phyloP scores from a whole-genome alignment of 2,329 filamentous ascomycete genomes.

The Cordyceps cicadae region DNA sequence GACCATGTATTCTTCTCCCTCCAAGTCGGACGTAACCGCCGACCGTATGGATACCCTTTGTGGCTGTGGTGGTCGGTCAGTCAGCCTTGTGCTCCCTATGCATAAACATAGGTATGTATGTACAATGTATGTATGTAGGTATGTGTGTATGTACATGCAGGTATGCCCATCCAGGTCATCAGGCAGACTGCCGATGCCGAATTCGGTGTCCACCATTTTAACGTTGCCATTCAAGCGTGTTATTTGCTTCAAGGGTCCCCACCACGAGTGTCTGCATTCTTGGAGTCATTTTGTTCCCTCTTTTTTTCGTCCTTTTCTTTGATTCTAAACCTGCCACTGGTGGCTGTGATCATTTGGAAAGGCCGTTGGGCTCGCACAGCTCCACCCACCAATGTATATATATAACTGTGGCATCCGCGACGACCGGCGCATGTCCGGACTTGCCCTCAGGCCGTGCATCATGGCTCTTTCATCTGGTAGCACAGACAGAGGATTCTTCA shows the following conservation, averaged over 20 bases:
- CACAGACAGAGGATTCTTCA: background rate
- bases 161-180: too few relatives aligned
- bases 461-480: background rate
- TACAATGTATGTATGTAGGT: too few relatives aligned
- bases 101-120: too few relatives aligned
- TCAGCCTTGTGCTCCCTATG: background rate
- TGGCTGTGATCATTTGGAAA: background rate
- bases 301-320: background rate
- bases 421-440: background rate
- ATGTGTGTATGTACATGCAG: too few relatives aligned
- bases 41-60: background rate
- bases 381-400: background rate
- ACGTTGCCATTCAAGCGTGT: slow-evolving; percentile 1
- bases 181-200: background rate
- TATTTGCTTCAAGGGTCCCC: background rate
- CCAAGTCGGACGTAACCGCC: too few relatives aligned
- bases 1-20: too few relatives aligned
- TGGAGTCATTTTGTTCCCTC: too few relatives aligned
- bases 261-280: background rate
- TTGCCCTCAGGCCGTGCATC: background rate
- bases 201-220: background rate
- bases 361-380: background rate
- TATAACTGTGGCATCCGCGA: background rate
- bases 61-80: background rate
- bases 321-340: background rate